Evolutionary conservation across 352 stramenopile genomes (phyloP).

Genomic region (Peronospora tabacina): DNA sequence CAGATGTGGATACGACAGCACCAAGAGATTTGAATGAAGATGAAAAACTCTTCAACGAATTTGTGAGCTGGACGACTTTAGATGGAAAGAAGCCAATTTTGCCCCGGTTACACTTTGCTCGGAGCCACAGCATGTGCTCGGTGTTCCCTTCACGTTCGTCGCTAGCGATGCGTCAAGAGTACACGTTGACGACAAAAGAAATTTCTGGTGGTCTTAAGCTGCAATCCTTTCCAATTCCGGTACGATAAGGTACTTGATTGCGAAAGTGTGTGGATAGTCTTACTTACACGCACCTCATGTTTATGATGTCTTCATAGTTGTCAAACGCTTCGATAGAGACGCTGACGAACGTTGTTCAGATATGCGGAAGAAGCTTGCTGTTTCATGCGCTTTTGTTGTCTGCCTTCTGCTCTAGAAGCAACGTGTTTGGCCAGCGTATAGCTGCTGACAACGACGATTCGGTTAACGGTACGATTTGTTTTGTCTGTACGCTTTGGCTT

Average conservation of each 20-base stretch:
- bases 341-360: constrained; percentile 60
- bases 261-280: background rate
- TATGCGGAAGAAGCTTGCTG: constrained; percentile 79
- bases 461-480: constrained; percentile 40
- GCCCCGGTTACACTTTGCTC: constrained; percentile 65
- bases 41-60: constrained; percentile 79
- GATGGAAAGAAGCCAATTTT: constrained; percentile 62
- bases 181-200: constrained; percentile 76
- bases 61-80: constrained; percentile 64
- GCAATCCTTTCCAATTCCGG: constrained; percentile 74
- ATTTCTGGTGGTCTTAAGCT: constrained; percentile 75
- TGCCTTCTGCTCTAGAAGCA: constrained; percentile 62
- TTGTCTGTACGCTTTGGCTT: background rate
- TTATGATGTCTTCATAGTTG: constrained; percentile 28
- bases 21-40: constrained; percentile 47
- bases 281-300: constrained; percentile 3
- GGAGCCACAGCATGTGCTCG: constrained; percentile 60
- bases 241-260: constrained; percentile 17
- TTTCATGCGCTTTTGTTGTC: constrained; percentile 79
- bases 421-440: constrained; percentile 60
- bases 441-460: constrained; percentile 52
- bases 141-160: constrained; percentile 47
- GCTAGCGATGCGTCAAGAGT: constrained; percentile 71
- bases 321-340: constrained; percentile 52
- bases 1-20: constrained; percentile 16